Base-by-base conservation (phyloP, 768 basidiomycete species). In the Trichaptum fuscoviolaceum region DNA sequence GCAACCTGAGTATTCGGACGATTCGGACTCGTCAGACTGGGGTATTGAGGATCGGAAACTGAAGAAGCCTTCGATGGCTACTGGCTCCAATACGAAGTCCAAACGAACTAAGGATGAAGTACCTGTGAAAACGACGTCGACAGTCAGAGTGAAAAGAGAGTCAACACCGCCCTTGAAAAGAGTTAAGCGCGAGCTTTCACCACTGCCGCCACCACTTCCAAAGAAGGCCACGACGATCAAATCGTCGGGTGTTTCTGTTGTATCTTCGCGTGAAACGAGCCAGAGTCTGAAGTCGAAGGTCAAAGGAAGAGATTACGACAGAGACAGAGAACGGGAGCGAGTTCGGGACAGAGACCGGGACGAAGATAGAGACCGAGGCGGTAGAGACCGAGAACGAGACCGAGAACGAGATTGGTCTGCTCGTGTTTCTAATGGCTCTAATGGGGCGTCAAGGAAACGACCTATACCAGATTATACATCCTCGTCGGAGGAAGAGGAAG, bases 71-170 rank as follows among this genome's bases (percentile, higher is more conserved):
- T 58, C 66, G 8, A 69, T 70, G 61, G 69, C n/a, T 70, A 71
- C 64, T 70, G 71, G 62, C 68, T 68, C 52, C 63, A 65, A n/a
- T 61, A 63, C 72, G 35, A 57, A 70, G 3, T 68, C 71, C 18
- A 86, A 86, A 71, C 79, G 78, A 67, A 80, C 81, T 61, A 85
- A 77, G 72, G 76, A 77, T 26, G 83, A 82, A 23, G 76, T 77
- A 4, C 68, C 73, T 34, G 67, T 36, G 67, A 68, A n/a, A 63
- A 70, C 30, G 63, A 5, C 62, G 70, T 9, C 65, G 70, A 23
- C 67, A 58, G 17, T 34, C 35, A 70, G 36, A 62, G 64, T 63
- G 71, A 72, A 59, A 82, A 78, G 70, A 84, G 82, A 72, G 75
- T 76, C 5, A 73, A 67, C 62, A 18, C 70, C 73, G 9, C 68